A percentile compares a stretch with the other conserved stretches of the same genome.
phyloP scores from a whole-genome alignment of 805 yeast genomes.

The Zygoascus tannicola region DNA sequence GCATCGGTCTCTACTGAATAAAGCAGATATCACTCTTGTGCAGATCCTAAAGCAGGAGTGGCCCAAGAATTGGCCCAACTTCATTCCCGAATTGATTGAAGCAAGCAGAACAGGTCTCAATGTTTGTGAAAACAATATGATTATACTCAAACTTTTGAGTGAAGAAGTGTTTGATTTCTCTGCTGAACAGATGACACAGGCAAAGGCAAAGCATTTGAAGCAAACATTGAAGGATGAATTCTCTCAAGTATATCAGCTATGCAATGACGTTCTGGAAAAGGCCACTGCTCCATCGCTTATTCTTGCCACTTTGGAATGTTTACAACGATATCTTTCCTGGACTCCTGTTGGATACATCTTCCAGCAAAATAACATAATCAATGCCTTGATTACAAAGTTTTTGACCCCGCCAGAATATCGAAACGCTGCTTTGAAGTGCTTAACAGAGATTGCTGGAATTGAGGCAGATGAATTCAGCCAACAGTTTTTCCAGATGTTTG shows the following conservation, averaged over 20 bases:
- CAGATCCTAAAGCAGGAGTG: slow-evolving; percentile 95
- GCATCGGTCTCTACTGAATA: slow-evolving; percentile 78
- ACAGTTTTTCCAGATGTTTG: slow-evolving; percentile 62
- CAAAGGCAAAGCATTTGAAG: slow-evolving; percentile 77
- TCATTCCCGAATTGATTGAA: slow-evolving; percentile 83
- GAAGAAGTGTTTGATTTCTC: slow-evolving; percentile 95
- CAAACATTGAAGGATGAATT: slow-evolving; percentile 81
- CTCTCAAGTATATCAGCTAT: slow-evolving; percentile 83
- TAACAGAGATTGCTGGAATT: slow-evolving; percentile 80
- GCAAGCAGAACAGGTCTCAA: slow-evolving; percentile 79
- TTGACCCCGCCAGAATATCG: slow-evolving; percentile 71
- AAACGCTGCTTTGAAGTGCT: slow-evolving; percentile 77
- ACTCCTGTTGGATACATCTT: slow-evolving; percentile 84
- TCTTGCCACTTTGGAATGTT: slow-evolving; percentile 71
- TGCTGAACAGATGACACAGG: slow-evolving; percentile 95
- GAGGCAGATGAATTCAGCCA: slow-evolving; percentile 42
- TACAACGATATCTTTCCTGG: slow-evolving; percentile 87
- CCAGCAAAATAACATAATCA: slow-evolving; percentile 66
- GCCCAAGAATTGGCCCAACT: slow-evolving; percentile 98
- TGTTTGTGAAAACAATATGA: slow-evolving; percentile 97
- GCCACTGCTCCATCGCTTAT: slow-evolving; percentile 78
- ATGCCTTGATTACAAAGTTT: slow-evolving; percentile 64
- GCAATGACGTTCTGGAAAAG: slow-evolving; percentile 87
- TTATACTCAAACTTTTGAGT: slow-evolving; percentile 73
- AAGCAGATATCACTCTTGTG: slow-evolving; percentile 88